phyloP scores from a whole-genome alignment of 2,329 filamentous ascomycete genomes.

The Alternaria incomplexa region DNA sequence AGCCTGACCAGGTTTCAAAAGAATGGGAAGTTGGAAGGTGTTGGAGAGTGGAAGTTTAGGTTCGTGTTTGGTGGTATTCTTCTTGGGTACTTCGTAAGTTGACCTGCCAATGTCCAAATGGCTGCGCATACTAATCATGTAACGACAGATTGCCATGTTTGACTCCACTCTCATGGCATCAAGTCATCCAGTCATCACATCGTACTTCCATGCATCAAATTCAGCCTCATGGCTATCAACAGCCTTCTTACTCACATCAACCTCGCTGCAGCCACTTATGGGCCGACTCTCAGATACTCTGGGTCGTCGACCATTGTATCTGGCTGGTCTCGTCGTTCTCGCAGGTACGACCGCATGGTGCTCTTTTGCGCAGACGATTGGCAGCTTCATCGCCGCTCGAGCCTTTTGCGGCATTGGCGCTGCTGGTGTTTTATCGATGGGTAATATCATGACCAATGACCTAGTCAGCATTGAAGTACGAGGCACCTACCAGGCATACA shows the following conservation, averaged over 20 bases:
- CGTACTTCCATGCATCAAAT: slow-evolving; percentile 78
- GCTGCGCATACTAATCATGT: slow-evolving; percentile 47
- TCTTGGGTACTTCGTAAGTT: slow-evolving; percentile 47
- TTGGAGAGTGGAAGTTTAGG: slow-evolving; percentile 43
- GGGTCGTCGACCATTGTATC: slow-evolving; percentile 70
- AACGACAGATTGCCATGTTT: slow-evolving; percentile 58
- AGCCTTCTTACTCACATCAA: slow-evolving; percentile 77
- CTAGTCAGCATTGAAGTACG: slow-evolving; percentile 74
- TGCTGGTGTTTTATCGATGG: slow-evolving; percentile 72
- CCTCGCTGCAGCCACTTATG: slow-evolving; percentile 76
- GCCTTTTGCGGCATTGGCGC: slow-evolving; percentile 76
- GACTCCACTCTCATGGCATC: slow-evolving; percentile 84
- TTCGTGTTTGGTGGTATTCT: slow-evolving; percentile 48
- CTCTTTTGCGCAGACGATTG: slow-evolving; percentile 69
- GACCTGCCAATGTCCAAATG: not conserved
- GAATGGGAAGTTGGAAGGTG: slow-evolving; percentile 41
- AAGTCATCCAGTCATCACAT: slow-evolving; percentile 80
- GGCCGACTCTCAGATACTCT: slow-evolving; percentile 77
- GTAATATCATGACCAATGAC: slow-evolving; percentile 73
- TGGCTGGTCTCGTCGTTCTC: slow-evolving; percentile 69
- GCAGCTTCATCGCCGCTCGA: slow-evolving; percentile 72
- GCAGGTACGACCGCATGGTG: slow-evolving; percentile 71
- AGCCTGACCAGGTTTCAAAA: slow-evolving; percentile 33
- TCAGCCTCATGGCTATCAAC: slow-evolving; percentile 84
- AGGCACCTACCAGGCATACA: slow-evolving; percentile 75